Evolutionary conservation across 2,329 filamentous ascomycete species (phyloP), one percentile per base, ranked within the genome.

Genomic region (Orbilia quercus): DNA sequence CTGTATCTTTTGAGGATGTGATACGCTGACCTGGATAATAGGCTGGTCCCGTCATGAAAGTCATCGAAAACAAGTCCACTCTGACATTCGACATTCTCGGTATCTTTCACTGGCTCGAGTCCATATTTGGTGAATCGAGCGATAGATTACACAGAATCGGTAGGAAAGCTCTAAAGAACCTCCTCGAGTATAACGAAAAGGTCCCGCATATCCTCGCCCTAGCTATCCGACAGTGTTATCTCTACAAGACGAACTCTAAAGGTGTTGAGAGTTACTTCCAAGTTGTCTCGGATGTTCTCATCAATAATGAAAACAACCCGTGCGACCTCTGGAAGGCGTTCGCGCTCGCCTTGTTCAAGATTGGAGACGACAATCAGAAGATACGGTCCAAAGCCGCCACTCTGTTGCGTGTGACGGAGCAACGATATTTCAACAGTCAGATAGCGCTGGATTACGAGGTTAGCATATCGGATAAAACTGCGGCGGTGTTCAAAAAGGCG

Each of bases 381-480:
- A 92, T 98, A 45, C 86, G 95, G 44, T 92, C 91, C 77, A 96
- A 96, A 80, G 95, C 95, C 0, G 91, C 91, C 0, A 87, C 89
- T 53, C 84, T 98, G 31, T 84, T 99, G 11, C 87, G 92, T 42
- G 88, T 88, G 0, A 83, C 98, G 1, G 95, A 98, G 80, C 88
- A 92, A 76, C 87, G 91, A 22, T 91, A 95, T 76, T 87, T 89
- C 75, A 90, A 91, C 76, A 95, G 88, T 75, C 96, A 94, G 0
- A 96, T 96, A 79, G 88, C 99, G 5, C 92, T 96, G 79, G 95
- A 99, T 80, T 96, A 97, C 70, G 95, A 99, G 78, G 98, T 99
- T 78, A 97, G 93, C 80, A 95, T 99, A 67, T 96, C 94, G 0
- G 96, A 99, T 82, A 98, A 97, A 82, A 99, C 96, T 0, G 96